Percentiles rank a stretch among this genome's conserved stretches.
Evolutionary conservation across 2,329 filamentous ascomycete genomes (phyloP).

Genomic region (Claviceps monticola): DNA sequence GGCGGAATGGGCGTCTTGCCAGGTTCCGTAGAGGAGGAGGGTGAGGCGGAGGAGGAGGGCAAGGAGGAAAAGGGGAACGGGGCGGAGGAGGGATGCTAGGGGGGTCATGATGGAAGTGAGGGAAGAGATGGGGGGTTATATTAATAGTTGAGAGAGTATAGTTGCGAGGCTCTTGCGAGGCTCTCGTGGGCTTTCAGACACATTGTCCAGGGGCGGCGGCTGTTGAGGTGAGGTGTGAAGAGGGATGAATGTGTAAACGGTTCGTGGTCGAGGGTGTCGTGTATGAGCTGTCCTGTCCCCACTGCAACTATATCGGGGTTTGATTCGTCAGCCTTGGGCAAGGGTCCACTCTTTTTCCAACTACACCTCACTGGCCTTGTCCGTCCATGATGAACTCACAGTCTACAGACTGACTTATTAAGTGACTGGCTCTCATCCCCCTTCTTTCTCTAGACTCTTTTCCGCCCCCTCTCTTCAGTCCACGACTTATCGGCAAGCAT

Average conservation of each 20-base stretch:
- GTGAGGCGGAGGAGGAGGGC: conserved; percentile 51
- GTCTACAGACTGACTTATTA: not conserved
- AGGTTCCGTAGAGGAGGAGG: conserved; percentile 77
- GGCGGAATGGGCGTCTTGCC: conserved; percentile 82
- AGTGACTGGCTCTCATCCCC: not conserved
- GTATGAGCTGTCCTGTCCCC: not conserved
- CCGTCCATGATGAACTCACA: not conserved
- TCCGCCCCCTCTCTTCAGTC: not conserved
- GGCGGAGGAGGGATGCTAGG: conserved; percentile 17
- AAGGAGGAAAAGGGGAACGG: conserved; percentile 37
- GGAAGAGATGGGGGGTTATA: not conserved
- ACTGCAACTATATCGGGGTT: not conserved
- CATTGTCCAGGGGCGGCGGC: too few relatives aligned
- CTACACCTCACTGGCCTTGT: not conserved
- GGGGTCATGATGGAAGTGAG: not conserved
- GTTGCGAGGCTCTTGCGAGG: too few relatives aligned
- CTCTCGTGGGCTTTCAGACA: too few relatives aligned
- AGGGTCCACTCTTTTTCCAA: not conserved
- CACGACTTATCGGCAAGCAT: conserved; percentile 7
- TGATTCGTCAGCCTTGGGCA: not conserved
- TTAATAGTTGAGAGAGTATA: too few relatives aligned
- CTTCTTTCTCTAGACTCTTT: not conserved
- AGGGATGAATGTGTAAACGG: not conserved
- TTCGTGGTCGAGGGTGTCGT: not conserved
- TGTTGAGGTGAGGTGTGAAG: not conserved